These are phyloP conservation scores for Sporothrix protearum DNA, from an alignment of 2,329 filamentous ascomycete genomes.

Conservation along the genomic window DNA sequence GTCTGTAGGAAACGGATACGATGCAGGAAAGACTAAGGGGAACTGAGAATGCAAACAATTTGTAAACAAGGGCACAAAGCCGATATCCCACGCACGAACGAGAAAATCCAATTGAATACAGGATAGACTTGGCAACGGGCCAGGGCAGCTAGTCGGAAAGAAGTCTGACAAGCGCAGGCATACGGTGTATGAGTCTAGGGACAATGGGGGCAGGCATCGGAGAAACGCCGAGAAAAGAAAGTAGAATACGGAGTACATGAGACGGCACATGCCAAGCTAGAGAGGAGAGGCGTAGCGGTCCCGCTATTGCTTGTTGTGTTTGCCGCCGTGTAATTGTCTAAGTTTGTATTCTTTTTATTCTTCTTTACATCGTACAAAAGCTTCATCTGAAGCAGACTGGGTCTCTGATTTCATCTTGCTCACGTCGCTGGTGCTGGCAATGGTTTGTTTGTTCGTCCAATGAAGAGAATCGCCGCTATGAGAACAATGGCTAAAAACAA, in stretches of 20 bases:
- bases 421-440: neutral
- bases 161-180: neutral
- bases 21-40: neutral
- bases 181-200: neutral
- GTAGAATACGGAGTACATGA: neutral
- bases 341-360: no score
- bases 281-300: neutral
- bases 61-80: neutral
- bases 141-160: neutral
- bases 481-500: neutral
- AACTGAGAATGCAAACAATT: neutral
- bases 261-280: neutral
- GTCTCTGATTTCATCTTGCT: neutral
- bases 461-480: neutral
- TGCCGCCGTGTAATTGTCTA: neutral
- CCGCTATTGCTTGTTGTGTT: neutral
- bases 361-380: neutral
- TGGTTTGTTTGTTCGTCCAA: neutral
- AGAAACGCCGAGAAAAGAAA: neutral
- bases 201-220: neutral
- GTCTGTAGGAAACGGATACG: neutral
- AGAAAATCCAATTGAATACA: neutral
- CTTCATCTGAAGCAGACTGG: neutral
- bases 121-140: neutral
- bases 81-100: neutral